A percentile compares a stretch with the other conserved stretches of the same genome.
phyloP scores from a whole-genome alignment of 106 monocot genomes.

The Allium fistulosum region DNA sequence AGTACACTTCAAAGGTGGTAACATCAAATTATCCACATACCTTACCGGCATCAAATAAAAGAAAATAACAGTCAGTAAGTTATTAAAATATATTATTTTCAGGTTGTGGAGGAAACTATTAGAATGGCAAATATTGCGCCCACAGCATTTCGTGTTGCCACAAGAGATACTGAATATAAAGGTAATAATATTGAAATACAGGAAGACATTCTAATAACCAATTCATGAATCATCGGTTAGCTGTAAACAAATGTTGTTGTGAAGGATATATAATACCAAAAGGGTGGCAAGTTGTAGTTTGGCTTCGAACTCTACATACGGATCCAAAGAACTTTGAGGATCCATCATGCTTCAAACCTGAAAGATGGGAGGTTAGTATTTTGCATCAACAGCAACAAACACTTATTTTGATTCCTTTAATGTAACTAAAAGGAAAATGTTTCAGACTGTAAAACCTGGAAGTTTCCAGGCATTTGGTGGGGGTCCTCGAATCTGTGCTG shows the following conservation, averaged over 20 bases:
- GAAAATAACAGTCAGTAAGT: too few relatives aligned
- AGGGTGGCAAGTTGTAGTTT: constrained; percentile 16
- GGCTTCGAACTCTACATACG: constrained; percentile 15
- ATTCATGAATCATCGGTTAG: background rate
- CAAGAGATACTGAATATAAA: constrained; percentile 14
- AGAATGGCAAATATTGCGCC: constrained; percentile 11
- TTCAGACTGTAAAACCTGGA: constrained; percentile 11
- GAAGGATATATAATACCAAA: constrained; percentile 14
- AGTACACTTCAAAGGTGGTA: too few relatives aligned
- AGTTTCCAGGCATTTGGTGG: constrained; percentile 12
- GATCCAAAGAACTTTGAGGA: constrained; percentile 19
- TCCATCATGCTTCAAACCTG: constrained; percentile 15
- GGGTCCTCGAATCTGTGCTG: constrained; percentile 11
- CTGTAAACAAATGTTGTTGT: background rate
- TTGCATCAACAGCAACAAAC: too few relatives aligned
- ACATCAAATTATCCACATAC: too few relatives aligned
- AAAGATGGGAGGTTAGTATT: constrained; percentile 20
- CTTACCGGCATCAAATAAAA: too few relatives aligned
- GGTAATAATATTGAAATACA: background rate
- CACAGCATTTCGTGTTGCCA: background rate
- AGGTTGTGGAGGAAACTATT: constrained; percentile 30
- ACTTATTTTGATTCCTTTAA: too few relatives aligned
- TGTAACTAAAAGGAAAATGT: too few relatives aligned
- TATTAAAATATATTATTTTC: background rate
- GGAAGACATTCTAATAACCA: background rate